Base-by-base conservation (phyloP, 2,329 filamentous ascomycete genomes). In the Bipolaris victoriae region DNA sequence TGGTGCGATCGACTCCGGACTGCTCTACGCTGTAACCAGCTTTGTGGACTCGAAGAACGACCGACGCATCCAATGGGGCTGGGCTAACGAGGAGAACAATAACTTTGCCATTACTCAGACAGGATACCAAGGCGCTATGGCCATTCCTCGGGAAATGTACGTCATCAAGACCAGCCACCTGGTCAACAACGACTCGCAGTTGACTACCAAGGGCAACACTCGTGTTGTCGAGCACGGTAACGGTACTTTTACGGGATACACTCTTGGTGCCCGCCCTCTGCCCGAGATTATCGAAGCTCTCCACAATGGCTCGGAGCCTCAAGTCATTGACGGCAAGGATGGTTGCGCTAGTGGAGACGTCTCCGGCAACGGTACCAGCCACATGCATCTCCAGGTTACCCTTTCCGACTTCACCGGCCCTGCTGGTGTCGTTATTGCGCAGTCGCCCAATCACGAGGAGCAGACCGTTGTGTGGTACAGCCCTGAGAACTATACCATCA, bases 21-120 rank as follows among this genome's bases (percentile, higher is more conserved):
- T 77, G 5, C 71, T 77, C 5, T 82, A 82, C 55, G 80, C 79
- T 5, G 71, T 81, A 3, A 78, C 77, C 6, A 79, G 76, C 61
- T 81, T 82, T 75, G 76, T 79, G 60, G 79, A 82, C 61, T 77
- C 78, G 26, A 82, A 81, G 75, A 76, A 80, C 69, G 73, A 81
- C 61, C 76, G 80, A 18, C 78, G 80, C 43, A 76, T 82, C 15
- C 78, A 81, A 51, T 81, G 78, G 72, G 79, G 78, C 5, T 82
- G 79, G 80, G 73, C 77, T 2, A 76, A 74, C 4, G 80, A 82
- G 52, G 79, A 81, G 55, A 71, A 77, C 50, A 76, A 76, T 45
- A 67, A 76, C 53, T 81, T 79, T 65, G 76, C 68, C 29, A 64
- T 77, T 18, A 70, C 49, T 1, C 79, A 81, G 61, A 73, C 77